Base-by-base conservation (phyloP, 345 rosid genomes). In the Salix suchowensis region DNA sequence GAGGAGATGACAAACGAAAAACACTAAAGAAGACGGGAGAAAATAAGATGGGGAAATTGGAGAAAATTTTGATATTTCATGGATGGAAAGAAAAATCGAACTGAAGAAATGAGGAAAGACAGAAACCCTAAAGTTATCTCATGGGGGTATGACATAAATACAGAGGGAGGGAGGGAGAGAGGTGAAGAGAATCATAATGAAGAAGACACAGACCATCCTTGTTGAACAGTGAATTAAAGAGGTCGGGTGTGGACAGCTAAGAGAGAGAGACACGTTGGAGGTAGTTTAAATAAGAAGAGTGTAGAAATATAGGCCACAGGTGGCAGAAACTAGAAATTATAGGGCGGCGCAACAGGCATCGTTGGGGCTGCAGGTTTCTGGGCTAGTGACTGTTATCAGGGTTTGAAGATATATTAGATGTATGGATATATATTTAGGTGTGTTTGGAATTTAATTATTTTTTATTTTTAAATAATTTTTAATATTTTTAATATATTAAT, bases 161-260 rank as follows among this genome's bases (percentile, higher is more conserved):
- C 5, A 23, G 64, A 58, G 12, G 28, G 28, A 11, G 26, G 11
- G n/a, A 12, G 6, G 1, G 14, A 7, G 3, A 14, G 15, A 9
- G 28, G 3, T n/a, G 79, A 16, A 36, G 71, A 68, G 81, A 61
- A 76, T 68, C 44, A 64, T 71, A 1, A 68, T 5, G 24, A 65
- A 72, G 78, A 84, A 78, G 14, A 9, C 19, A 46, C 15, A 26
- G 1, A 69, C 65, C 73, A 72, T 67, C 50, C 58, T 58, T 13
- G 67, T 62, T 67, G 37, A 81, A 76, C 80, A 79, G 81, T 81
- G 78, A 84, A 81, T 81, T 75, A 67, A 81, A 84, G 76, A 76
- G 72, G 52, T 66, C 80, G 72, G 80, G 75, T 80, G 82, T 65
- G 65, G 80, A 80, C 90, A 88, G 88, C 86, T 87, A 87, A 86